These are phyloP conservation scores for Boletus rex-veris DNA, from an alignment of 768 basidiomycete species.

Conservation along the genomic window DNA sequence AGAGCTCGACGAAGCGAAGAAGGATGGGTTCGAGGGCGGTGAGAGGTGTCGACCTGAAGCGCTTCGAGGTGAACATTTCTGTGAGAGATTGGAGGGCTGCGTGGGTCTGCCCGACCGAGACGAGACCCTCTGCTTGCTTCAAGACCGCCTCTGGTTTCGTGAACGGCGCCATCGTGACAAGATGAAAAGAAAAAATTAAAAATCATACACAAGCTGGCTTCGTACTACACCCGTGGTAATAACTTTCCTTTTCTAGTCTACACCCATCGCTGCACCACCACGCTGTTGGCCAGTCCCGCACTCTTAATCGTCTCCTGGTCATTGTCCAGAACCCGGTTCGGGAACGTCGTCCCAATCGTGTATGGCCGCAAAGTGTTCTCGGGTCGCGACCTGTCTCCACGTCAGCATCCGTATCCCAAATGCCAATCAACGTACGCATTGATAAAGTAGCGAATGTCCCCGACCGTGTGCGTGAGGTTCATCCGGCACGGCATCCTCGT, in stretches of 20 bases:
- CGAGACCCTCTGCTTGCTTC: conserved; percentile 91
- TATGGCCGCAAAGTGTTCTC: conserved; percentile 62
- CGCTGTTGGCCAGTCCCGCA: conserved; percentile 75
- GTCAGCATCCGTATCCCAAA: not conserved
- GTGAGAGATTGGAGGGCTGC: conserved; percentile 88
- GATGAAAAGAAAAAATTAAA: not conserved
- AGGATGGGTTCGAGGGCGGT: conserved; percentile 92
- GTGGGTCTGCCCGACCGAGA: conserved; percentile 87
- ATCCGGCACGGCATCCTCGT: conserved; percentile 79
- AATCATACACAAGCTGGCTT: not conserved
- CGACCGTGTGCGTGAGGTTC: conserved; percentile 88
- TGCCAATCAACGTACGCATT: conserved; percentile 63
- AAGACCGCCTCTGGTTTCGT: conserved; percentile 87
- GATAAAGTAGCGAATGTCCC: conserved; percentile 82
- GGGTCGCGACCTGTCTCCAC: conserved; percentile 56
- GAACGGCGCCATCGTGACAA: conserved; percentile 73
- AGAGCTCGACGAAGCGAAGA: conserved; percentile 92
- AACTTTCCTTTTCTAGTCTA: conserved; percentile 26
- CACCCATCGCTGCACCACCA: conserved; percentile 79
- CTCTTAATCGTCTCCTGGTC: conserved; percentile 61
- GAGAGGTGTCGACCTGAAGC: conserved; percentile 88
- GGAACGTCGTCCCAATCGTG: conserved; percentile 87
- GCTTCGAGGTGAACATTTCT: conserved; percentile 91
- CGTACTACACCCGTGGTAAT: conserved; percentile 9
- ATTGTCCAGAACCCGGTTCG: conserved; percentile 68